Evolutionary conservation across 2,329 filamentous ascomycete genomes (phyloP), one percentile per base, ranked within the genome.

Genomic region (Aureobasidium pullulans): DNA sequence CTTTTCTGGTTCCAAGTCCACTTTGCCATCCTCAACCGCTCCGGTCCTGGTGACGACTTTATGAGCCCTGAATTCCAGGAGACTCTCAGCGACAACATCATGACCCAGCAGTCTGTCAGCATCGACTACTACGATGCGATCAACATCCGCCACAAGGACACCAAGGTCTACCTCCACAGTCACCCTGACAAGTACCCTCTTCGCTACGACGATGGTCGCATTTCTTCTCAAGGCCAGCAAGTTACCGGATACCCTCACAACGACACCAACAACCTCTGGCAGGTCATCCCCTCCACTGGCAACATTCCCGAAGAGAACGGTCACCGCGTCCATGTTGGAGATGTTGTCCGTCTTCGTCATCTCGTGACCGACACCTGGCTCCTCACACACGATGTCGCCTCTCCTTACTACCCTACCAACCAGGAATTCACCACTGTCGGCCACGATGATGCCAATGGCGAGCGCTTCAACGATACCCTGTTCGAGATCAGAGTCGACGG

Each of bases 1-100:
- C 84, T 99, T 48, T 97, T 99, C 81, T 99, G 94, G 94, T 99
- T 99, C 86, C 94, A 99, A 81, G 92, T 99, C 32, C 94, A 99
- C 77, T 99, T 99, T 73, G 82, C 90, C 46, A 90, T 99, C 67
- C 81, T 99, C 63, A 87, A 78, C 65, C 83, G 87, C 62, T 97
- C 94, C 56, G 94, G 94, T 37, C 93, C 94, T 46, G 94, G 94
- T 57, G 94, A 99, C 71, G 93, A 97, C 70, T 99, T 99, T 77
- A 99, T 99, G 94, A 91, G 88, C 4, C 94, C 94, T 1, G 90
- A 94, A 70, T 99, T 99, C 79, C 94, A 99, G 77, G 92, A 96
- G 77, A 97, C 94, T 1, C 79, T 99, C 64, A 91, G 88, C 69
- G 93, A 99, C 78, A 99, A 99, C 71, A 77, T 88, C 62, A 94